Evolutionary conservation across 75 land plant species (phyloP), one percentile per base, ranked within the genome.

Genomic region (Azolla pinnata): DNA sequence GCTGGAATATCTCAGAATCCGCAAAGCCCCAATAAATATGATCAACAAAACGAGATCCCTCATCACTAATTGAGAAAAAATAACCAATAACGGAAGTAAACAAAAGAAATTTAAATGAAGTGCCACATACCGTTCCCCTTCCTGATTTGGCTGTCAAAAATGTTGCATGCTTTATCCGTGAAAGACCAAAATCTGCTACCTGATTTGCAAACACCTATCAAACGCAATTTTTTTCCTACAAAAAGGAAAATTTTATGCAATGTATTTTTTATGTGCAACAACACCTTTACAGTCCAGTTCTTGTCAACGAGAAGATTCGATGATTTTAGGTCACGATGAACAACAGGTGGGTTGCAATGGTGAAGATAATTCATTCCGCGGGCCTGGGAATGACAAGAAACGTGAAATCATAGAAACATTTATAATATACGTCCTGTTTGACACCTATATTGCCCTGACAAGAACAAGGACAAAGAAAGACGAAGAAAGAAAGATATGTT

Each of bases 251-350:
- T n/a, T n/a, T n/a, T n/a, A n/a, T n/a, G n/a, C n/a, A n/a, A n/a
- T n/a, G n/a, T n/a, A n/a, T n/a, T n/a, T n/a, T n/a, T n/a, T n/a
- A n/a, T n/a, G n/a, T n/a, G n/a, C n/a, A n/a, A n/a, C n/a, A n/a
- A n/a, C 47, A 87, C 92, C 92, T 87, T 87, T 45, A 87, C 84
- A 52, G 74, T 81, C 92, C 92, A 87, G 62, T 87, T 84, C 58
- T 67, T 83, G 59, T 87, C 92, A 63, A 87, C 88, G 33, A 87
- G 73, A 35, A 92, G 75, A 57, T 87, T 87, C 8, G 92, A 83
- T 7, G 92, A 84, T 61, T 87, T 87, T 31, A 87, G 67, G 61
- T 87, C 92, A 21, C 92, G 74, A 45, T 87, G 92, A 14, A 87
- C 80, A 44, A 87, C 73, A 2, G 86, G 83, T 30, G 92, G 92